phyloP scores from a whole-genome alignment of 805 yeast species.

The Kodamaea kakaduensis region DNA sequence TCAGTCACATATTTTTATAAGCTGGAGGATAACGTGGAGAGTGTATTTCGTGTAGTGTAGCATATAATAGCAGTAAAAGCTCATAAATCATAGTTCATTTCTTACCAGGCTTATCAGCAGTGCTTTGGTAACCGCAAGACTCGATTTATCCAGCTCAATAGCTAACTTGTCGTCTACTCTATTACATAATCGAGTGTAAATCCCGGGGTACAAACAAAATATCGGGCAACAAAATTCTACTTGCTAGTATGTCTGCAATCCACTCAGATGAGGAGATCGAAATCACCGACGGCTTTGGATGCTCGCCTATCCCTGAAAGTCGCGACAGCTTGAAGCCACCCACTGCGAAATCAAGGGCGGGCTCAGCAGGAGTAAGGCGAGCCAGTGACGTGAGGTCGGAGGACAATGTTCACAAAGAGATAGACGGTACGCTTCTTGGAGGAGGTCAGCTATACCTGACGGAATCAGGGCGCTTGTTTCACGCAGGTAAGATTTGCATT shows the following conservation, averaged over 20 bases:
- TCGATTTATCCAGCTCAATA: too few relatives aligned
- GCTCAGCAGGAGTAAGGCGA: constrained; percentile 19
- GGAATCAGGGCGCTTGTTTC: constrained; percentile 86
- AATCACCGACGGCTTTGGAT: constrained; percentile 35
- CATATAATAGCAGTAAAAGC: too few relatives aligned
- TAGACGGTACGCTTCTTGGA: constrained; percentile 60
- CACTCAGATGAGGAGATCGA: constrained; percentile 30
- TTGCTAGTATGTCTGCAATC: constrained; percentile 14
- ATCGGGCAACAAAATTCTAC: constrained; percentile 1
- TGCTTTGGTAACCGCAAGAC: too few relatives aligned
- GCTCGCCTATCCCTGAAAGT: constrained; percentile 23
- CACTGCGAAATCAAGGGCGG: constrained; percentile 13
- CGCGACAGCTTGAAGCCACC: constrained; percentile 17
- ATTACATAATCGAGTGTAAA: constrained; percentile 4
- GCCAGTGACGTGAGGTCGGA: constrained; percentile 38
- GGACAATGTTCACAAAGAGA: constrained; percentile 62
- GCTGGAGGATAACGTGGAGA: too few relatives aligned
- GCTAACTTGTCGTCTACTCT: too few relatives aligned
- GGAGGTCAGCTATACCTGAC: constrained; percentile 86
- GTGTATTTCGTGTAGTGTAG: too few relatives aligned
- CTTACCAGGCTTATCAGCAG: too few relatives aligned
- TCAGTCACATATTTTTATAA: too few relatives aligned
- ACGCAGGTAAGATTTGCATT: constrained; percentile 90
- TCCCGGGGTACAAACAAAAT: constrained; percentile 10
- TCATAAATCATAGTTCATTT: too few relatives aligned